A percentile compares a stretch with the other conserved stretches of the same genome.
These are phyloP conservation scores for Harringtonia aguacate DNA, from an alignment of 2,329 filamentous ascomycete species.

Conservation along the genomic window DNA sequence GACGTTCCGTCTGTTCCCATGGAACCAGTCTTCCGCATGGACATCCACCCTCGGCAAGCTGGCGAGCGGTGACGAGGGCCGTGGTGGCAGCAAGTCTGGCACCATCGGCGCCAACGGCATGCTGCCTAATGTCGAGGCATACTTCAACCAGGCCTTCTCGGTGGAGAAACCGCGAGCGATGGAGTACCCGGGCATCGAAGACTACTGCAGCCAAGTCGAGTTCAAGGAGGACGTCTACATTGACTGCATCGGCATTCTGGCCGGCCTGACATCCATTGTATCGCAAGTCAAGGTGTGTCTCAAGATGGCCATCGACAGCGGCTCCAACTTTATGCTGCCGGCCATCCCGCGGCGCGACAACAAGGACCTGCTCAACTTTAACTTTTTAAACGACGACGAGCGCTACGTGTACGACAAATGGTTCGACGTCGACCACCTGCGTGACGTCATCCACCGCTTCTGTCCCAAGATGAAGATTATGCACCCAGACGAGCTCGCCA, in stretches of 20 bases:
- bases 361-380: conserved; percentile 16
- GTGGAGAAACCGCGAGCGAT: conserved; percentile 9
- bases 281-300: conserved; percentile 20
- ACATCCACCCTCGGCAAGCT: neutral
- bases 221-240: conserved; percentile 18
- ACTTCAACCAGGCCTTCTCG: conserved; percentile 20
- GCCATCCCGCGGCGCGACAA: conserved; percentile 18
- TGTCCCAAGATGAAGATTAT: conserved; percentile 19
- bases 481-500: conserved; percentile 12
- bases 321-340: conserved; percentile 16
- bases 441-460: conserved; percentile 8
- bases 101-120: neutral
- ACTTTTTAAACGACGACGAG: conserved; percentile 15
- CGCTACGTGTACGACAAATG: conserved; percentile 18
- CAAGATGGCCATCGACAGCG: conserved; percentile 20
- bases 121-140: conserved; percentile 10
- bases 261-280: conserved; percentile 19
- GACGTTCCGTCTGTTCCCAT: neutral
- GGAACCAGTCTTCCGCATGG: neutral
- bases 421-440: conserved; percentile 18
- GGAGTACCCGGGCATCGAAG: conserved; percentile 13
- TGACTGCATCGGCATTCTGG: conserved; percentile 16
- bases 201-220: conserved; percentile 12
- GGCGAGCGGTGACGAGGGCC: too few species aligned
- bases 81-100: too few species aligned